phyloP scores from a whole-genome alignment of 352 stramenopile species.

The Globisporangium yorkense region DNA sequence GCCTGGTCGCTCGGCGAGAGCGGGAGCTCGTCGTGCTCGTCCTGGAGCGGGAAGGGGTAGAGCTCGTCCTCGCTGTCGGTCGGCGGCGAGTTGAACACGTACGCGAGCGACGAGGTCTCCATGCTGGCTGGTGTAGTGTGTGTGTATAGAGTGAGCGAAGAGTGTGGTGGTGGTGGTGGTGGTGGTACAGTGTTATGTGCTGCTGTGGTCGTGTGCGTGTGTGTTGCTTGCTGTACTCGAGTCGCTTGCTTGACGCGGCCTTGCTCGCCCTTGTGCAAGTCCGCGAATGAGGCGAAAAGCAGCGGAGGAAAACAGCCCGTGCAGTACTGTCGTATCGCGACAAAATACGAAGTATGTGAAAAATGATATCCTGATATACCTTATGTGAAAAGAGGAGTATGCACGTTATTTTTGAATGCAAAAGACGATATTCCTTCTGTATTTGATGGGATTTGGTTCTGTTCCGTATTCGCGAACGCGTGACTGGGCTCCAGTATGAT shows the following conservation, averaged over 20 bases:
- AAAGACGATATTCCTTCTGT: no score
- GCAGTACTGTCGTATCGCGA: no score
- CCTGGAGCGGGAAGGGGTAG: conserved; percentile 43
- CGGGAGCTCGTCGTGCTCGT: conserved; percentile 20
- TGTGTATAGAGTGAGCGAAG: neutral
- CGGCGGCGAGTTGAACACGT: conserved; percentile 37
- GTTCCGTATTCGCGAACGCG: neutral
- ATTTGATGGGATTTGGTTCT: no score
- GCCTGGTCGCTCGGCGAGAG: conserved; percentile 43
- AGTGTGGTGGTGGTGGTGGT: neutral
- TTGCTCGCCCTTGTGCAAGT: neutral
- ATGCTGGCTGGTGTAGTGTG: conserved; percentile 6
- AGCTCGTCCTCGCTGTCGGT: conserved; percentile 43
- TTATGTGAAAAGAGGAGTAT: no score
- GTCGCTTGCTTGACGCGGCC: neutral
- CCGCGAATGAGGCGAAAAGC: neutral
- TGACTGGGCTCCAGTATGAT: neutral
- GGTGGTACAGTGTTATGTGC: neutral
- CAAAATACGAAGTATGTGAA: no score
- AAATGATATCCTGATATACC: no score
- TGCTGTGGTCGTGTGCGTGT: no score
- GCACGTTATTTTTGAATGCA: no score
- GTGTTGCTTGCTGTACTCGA: neutral
- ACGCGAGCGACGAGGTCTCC: conserved; percentile 25
- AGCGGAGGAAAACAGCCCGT: neutral